These are phyloP conservation scores for Erigeron philadelphicus DNA, from an alignment of 140 eudicot species.

Conservation along the genomic window DNA sequence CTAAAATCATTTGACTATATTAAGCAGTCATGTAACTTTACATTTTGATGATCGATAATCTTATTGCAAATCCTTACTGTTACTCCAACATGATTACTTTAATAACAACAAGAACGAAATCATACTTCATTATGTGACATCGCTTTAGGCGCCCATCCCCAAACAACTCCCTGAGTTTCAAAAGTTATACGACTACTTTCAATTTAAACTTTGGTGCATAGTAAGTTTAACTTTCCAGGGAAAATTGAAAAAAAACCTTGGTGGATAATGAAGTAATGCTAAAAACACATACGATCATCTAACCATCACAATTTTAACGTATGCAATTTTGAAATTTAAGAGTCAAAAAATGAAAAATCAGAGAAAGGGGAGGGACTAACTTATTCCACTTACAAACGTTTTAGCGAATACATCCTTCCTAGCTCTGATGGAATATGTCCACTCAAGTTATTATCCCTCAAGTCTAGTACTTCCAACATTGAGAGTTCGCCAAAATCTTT, in stretches of 20 bases:
- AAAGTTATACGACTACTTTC: background rate
- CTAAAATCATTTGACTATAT: background rate
- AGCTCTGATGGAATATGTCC: constrained; percentile 72
- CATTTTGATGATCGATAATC: background rate
- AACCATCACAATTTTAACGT: background rate
- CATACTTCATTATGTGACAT: background rate
- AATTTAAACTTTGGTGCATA: background rate
- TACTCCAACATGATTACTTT: constrained; percentile 1
- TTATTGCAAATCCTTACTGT: background rate
- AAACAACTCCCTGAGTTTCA: background rate
- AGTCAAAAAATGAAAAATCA: constrained; percentile 16
- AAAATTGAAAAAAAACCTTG: background rate
- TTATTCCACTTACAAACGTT: constrained; percentile 57
- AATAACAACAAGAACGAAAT: background rate
- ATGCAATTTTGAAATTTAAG: constrained; percentile 3
- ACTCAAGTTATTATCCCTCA: constrained; percentile 63
- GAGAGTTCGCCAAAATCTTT: constrained; percentile 60
- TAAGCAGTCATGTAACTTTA: background rate
- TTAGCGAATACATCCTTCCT: constrained; percentile 53
- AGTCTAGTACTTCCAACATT: constrained; percentile 66
- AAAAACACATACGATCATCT: background rate
- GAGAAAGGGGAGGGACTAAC: constrained; percentile 22
- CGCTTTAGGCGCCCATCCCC: constrained; percentile 1
- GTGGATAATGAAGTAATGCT: background rate
- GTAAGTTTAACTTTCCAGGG: background rate